Conservation (phyloP, 2,329 filamentous ascomycete species). For the Alternaria triticina region DNA sequence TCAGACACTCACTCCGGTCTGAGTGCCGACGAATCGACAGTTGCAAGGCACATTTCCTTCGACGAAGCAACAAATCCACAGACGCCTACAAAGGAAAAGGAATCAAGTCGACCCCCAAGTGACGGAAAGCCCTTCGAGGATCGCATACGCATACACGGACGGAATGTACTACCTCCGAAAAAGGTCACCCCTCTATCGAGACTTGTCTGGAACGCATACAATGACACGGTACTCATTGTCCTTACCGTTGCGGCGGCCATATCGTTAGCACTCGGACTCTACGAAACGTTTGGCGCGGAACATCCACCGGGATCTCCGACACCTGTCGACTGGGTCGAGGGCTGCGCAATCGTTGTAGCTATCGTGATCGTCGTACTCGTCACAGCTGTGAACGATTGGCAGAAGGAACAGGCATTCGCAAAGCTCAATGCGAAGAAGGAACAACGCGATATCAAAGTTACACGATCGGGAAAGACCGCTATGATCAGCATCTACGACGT, state of each 20-base stretch:
- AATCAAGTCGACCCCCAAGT: conserved; percentile 18
- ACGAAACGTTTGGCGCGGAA: conserved; percentile 64
- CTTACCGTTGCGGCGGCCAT: conserved; percentile 72
- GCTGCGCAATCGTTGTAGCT: conserved; percentile 46
- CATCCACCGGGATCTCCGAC: conserved; percentile 51
- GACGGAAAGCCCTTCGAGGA: conserved; percentile 55
- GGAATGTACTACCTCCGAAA: conserved; percentile 68
- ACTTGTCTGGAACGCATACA: conserved; percentile 72
- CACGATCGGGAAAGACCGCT: conserved; percentile 69
- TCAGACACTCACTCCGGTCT: conserved; percentile 58
- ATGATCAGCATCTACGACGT: conserved; percentile 66
- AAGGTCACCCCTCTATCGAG: conserved; percentile 66
- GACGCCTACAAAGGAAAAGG: conserved; percentile 27
- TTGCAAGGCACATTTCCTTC: conserved; percentile 57
- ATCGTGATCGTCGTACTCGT: conserved; percentile 48
- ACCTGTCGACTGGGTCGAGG: conserved; percentile 50
- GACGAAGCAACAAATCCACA: conserved; percentile 56
- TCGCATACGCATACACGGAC: conserved; percentile 65
- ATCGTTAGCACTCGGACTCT: conserved; percentile 72
- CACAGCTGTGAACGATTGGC: conserved; percentile 46
- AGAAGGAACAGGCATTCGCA: conserved; percentile 46
- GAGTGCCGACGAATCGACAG: conserved; percentile 57
- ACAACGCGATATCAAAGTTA: conserved; percentile 46
- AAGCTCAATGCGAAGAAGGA: conserved; percentile 46
- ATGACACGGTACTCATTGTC: conserved; percentile 75